Evolutionary conservation across 805 yeast genomes (phyloP).

Genomic region (Yarrowia sp.): DNA sequence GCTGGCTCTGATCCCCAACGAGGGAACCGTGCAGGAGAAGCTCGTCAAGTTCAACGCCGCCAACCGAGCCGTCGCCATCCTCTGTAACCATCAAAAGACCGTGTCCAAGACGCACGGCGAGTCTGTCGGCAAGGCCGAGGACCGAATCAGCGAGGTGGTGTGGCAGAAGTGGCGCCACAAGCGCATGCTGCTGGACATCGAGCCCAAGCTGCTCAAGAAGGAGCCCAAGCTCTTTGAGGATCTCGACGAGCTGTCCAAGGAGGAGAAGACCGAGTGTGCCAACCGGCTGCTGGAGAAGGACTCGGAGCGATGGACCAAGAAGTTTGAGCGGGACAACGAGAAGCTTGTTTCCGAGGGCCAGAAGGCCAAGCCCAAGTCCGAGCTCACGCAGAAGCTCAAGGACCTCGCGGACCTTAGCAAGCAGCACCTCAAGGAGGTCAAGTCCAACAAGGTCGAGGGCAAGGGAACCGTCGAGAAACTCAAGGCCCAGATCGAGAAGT

Average conservation of each 20-base stretch:
- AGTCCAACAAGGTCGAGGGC: slow-evolving; percentile 53
- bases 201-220: slow-evolving; percentile 50
- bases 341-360: slow-evolving; percentile 60
- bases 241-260: slow-evolving; percentile 61
- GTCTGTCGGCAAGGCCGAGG: slow-evolving; percentile 74
- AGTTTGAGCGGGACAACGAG: slow-evolving; percentile 74
- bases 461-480: slow-evolving; percentile 68
- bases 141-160: slow-evolving; percentile 70
- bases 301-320: slow-evolving; percentile 59
- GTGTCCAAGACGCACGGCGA: slow-evolving; percentile 82
- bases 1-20: slow-evolving; percentile 76
- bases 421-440: slow-evolving; percentile 54
- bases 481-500: slow-evolving; percentile 63
- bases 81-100: slow-evolving; percentile 96
- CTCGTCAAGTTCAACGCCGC: slow-evolving; percentile 90
- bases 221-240: slow-evolving; percentile 63
- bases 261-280: slow-evolving; percentile 60
- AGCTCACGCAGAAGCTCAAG: slow-evolving; percentile 56
- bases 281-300: slow-evolving; percentile 61
- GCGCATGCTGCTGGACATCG: slow-evolving; percentile 65
- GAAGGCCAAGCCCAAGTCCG: slow-evolving; percentile 52
- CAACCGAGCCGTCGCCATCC: slow-evolving; percentile 88
- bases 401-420: slow-evolving; percentile 46
- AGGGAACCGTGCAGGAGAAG: slow-evolving; percentile 84
- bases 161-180: slow-evolving; percentile 81